A percentile compares a stretch with the other conserved stretches of the same genome.
phyloP scores from a whole-genome alignment of 2,329 filamentous ascomycete genomes.

The Tolypocladium tropicale region DNA sequence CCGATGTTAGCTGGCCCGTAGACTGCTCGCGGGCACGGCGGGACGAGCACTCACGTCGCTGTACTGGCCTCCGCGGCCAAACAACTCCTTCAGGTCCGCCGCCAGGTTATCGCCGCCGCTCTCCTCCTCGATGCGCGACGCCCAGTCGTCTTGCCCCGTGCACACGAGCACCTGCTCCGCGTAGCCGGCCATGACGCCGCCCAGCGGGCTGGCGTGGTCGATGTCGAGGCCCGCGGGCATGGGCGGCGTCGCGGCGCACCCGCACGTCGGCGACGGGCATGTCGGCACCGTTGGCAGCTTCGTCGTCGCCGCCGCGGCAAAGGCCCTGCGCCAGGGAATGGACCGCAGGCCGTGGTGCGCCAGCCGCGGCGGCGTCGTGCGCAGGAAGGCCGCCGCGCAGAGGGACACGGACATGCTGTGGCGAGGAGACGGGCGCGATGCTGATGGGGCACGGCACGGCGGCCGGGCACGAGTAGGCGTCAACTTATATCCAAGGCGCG shows the following conservation, averaged over 20 bases:
- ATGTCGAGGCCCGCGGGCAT: constrained; percentile 63
- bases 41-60: constrained; percentile 48
- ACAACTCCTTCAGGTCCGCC: constrained; percentile 59
- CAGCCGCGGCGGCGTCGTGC: background rate
- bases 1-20: too few relatives aligned
- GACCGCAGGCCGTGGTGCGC: constrained; percentile 2
- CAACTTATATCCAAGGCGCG: background rate
- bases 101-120: constrained; percentile 55
- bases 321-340: constrained; percentile 3
- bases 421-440: background rate
- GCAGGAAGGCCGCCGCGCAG: background rate
- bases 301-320: constrained; percentile 9
- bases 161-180: constrained; percentile 75
- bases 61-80: constrained; percentile 56
- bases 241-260: constrained; percentile 55
- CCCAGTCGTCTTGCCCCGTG: constrained; percentile 73
- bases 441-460: background rate
- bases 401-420: background rate
- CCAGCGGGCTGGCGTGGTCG: constrained; percentile 58
- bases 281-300: constrained; percentile 34
- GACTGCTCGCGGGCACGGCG: background rate
- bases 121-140: constrained; percentile 75
- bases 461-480: background rate
- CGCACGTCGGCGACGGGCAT: constrained; percentile 70
- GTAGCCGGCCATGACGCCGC: constrained; percentile 69